Percentiles rank a stretch among this genome's conserved stretches.
Conservation (phyloP, 495 filamentous ascomycete species). For the Penicillium angulare region DNA sequence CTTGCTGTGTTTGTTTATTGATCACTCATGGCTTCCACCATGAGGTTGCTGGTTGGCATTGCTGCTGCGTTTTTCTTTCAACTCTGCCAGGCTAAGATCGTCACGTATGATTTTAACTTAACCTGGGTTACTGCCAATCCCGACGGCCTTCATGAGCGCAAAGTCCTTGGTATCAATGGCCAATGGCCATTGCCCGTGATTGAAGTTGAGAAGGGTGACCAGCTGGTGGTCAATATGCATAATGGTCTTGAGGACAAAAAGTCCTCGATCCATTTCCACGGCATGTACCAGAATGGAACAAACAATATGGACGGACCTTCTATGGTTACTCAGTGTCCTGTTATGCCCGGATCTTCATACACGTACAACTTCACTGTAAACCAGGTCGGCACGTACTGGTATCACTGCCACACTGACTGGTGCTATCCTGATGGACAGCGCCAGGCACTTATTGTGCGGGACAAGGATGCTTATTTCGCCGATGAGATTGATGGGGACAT, state of each 20-base stretch:
- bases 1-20: background rate
- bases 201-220: constrained; percentile 67
- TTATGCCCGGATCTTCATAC: constrained; percentile 48
- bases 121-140: constrained; percentile 80
- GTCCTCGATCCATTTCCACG: constrained; percentile 77
- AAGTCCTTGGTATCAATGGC: constrained; percentile 76
- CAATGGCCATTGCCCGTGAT: constrained; percentile 75
- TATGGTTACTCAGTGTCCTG: constrained; percentile 23
- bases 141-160: constrained; percentile 63
- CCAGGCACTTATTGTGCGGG: constrained; percentile 69
- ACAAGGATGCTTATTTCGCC: constrained; percentile 56
- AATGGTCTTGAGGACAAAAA: constrained; percentile 71
- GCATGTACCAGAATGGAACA: constrained; percentile 68
- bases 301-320: constrained; percentile 73
- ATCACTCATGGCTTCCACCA: background rate
- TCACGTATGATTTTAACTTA: constrained; percentile 76
- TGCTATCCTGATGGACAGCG: constrained; percentile 77
- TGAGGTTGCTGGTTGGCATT: background rate
- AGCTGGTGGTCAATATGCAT: constrained; percentile 65
- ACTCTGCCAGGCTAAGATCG: constrained; percentile 50
- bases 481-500: constrained; percentile 66
- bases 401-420: constrained; percentile 66
- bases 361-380: constrained; percentile 78
- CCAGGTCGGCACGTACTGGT: constrained; percentile 81
- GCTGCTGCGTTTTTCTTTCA: background rate